Conservation (phyloP, 1,284 basidiomycete species). For the Trichosporon inkin region DNA sequence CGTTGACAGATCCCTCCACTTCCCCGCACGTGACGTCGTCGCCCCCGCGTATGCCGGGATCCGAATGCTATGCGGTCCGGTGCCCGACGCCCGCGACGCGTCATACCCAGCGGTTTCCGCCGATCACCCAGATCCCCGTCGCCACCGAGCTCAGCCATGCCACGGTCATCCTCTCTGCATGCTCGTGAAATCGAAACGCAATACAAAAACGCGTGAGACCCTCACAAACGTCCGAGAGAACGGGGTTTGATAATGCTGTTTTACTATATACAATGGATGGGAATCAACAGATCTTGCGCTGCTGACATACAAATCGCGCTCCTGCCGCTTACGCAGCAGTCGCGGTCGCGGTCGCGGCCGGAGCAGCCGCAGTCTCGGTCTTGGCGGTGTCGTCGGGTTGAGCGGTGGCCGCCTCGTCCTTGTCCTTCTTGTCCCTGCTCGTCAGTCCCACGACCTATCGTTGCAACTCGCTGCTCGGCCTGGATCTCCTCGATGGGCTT, state of each 20-base stretch:
- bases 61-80: not conserved
- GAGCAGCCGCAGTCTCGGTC: not conserved
- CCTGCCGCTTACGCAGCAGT: not conserved
- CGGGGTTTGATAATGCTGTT: not conserved
- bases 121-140: not conserved
- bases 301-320: conserved; percentile 1
- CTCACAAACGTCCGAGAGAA: conserved; percentile 9
- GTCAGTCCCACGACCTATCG: not conserved
- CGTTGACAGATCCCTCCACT: not conserved
- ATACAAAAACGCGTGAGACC: not conserved
- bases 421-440: conserved; percentile 3
- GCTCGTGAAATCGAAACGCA: conserved; percentile 4
- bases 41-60: not conserved
- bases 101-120: not conserved
- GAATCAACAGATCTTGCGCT: conserved; percentile 2
- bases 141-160: not conserved
- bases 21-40: not conserved
- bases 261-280: conserved; percentile 7
- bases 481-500: conserved; percentile 38
- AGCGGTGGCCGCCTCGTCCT: not conserved
- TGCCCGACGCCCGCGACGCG: not conserved
- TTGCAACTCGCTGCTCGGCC: conserved; percentile 10
- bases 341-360: not conserved
- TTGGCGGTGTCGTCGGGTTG: not conserved
- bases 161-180: not conserved